phyloP scores from a whole-genome alignment of 345 rosid species.

The Eutrema yunnanense region DNA sequence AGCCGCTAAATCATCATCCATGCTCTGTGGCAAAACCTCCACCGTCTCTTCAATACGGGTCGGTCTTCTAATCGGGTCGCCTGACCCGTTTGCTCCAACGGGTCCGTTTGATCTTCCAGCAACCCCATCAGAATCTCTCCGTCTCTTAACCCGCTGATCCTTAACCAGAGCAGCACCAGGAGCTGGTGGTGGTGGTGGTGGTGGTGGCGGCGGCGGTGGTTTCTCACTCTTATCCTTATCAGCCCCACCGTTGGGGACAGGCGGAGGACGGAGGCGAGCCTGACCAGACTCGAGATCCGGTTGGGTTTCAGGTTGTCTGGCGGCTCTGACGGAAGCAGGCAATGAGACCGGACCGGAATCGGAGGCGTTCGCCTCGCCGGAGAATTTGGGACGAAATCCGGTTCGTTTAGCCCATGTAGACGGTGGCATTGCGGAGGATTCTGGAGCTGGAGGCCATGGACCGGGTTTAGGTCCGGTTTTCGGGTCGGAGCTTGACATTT shows the following conservation, averaged over 20 bases:
- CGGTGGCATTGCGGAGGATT: constrained; percentile 72
- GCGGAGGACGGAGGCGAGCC: constrained; percentile 20
- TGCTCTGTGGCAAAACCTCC: constrained; percentile 55
- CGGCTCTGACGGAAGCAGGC: constrained; percentile 40
- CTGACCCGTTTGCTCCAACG: constrained; percentile 35
- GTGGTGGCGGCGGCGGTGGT: background rate
- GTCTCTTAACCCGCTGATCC: constrained; percentile 66
- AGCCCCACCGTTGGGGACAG: constrained; percentile 26
- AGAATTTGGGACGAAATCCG: constrained; percentile 90
- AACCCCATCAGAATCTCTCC: constrained; percentile 77
- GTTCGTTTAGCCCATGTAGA: constrained; percentile 95
- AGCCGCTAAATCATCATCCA: constrained; percentile 54
- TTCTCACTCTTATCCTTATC: constrained; percentile 33
- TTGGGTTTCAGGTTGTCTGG: constrained; percentile 36
- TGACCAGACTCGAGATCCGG: constrained; percentile 83
- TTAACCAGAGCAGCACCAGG: constrained; percentile 28
- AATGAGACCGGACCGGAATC: constrained; percentile 65
- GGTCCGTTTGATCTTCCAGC: constrained; percentile 35
- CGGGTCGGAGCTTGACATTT: constrained; percentile 67
- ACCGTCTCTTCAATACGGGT: constrained; percentile 52
- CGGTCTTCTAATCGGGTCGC: constrained; percentile 44
- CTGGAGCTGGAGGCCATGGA: constrained; percentile 71
- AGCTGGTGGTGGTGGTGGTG: background rate
- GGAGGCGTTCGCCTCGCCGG: constrained; percentile 82
- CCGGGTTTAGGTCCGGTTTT: constrained; percentile 68